Evolutionary conservation across 2,329 filamentous ascomycete genomes (phyloP), one percentile per base, ranked within the genome.

Genomic region (Hypoxylon sp.): DNA sequence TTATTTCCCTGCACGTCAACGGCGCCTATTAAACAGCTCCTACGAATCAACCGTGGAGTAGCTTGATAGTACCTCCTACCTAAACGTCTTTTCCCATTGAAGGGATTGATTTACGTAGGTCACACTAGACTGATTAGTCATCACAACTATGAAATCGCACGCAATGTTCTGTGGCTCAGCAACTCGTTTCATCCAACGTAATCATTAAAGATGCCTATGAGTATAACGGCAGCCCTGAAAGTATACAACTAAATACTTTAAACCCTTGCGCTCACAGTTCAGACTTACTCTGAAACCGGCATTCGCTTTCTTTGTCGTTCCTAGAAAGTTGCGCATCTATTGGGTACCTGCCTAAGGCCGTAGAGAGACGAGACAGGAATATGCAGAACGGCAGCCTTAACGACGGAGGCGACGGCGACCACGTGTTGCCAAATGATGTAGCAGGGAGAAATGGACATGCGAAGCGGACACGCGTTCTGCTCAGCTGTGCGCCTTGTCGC

Each of bases 401-500:
- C 53, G 61, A 34, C 2, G 4, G 6, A 23, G 55, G 49, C 23
- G 28, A 32, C 25, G 41, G 34, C 21, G 55, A 21, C 11, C 38
- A 56, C n/a, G 17, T 28, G 41, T n/a, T 25, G 14, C 56, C 57
- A 7, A 48, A 25, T n/a, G 60, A 53, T 21, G 14, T 25, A 5
- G 10, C 34, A 11, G 62, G 45, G 49, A 34, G 14, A 41, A 61
- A 46, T 36, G 49, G 56, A 19, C 70, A 63, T 6, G 38, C 68
- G 36, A 87, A 86, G 74, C 82, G 85, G 25, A 80, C 79, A 19
- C 81, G 85, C 34, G 78, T 86, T 21, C 78, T 86, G 2, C 82
- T 87, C 21, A 86, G 84, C 2, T 88, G 86, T 68, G 83, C 78
- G 6, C 81, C 84, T 2, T 88, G 86, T 69, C 84, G 86, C 53